Percentiles rank a stretch among this genome's conserved stretches.
These are phyloP conservation scores for Bacidia gigantensis DNA, from an alignment of 495 filamentous ascomycete species.

Conservation along the genomic window DNA sequence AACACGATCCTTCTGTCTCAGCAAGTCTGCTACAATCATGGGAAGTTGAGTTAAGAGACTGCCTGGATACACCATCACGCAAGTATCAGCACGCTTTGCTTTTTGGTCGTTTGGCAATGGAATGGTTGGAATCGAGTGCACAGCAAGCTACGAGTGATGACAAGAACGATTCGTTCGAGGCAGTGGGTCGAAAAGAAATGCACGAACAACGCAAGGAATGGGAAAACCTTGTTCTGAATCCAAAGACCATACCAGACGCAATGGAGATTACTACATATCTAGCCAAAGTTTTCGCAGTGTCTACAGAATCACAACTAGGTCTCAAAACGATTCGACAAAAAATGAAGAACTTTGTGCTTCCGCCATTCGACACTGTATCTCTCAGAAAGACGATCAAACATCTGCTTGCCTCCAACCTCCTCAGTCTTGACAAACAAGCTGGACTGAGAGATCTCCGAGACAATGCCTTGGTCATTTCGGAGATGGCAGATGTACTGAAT, in stretches of 20 bases:
- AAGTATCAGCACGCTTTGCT: constrained; percentile 40
- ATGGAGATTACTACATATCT: constrained; percentile 19
- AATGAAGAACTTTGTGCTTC: constrained; percentile 23
- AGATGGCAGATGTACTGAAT: constrained; percentile 47
- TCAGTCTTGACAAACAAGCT: constrained; percentile 40
- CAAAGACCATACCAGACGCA: constrained; percentile 12
- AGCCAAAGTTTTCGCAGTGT: constrained; percentile 15
- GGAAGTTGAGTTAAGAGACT: constrained; percentile 29
- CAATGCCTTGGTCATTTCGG: constrained; percentile 34
- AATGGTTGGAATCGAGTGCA: constrained; percentile 34
- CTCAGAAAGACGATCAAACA: constrained; percentile 33
- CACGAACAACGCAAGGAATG: constrained; percentile 33
- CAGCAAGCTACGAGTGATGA: constrained; percentile 7
- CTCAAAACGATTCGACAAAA: not conserved
- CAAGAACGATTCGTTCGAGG: constrained; percentile 21
- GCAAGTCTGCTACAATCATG: constrained; percentile 24
- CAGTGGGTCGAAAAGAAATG: constrained; percentile 35
- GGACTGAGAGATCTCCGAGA: constrained; percentile 38
- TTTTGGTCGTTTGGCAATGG: constrained; percentile 42
- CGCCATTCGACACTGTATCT: constrained; percentile 25
- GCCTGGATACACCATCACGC: constrained; percentile 33
- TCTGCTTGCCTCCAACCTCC: constrained; percentile 36
- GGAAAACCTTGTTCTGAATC: constrained; percentile 22
- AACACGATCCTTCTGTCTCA: constrained; percentile 30
- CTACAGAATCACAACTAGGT: constrained; percentile 6